Percentiles rank a stretch among this genome's conserved stretches.
Evolutionary conservation across 2,329 filamentous ascomycete species (phyloP).

Genomic region (Fonsecaea nubica): DNA sequence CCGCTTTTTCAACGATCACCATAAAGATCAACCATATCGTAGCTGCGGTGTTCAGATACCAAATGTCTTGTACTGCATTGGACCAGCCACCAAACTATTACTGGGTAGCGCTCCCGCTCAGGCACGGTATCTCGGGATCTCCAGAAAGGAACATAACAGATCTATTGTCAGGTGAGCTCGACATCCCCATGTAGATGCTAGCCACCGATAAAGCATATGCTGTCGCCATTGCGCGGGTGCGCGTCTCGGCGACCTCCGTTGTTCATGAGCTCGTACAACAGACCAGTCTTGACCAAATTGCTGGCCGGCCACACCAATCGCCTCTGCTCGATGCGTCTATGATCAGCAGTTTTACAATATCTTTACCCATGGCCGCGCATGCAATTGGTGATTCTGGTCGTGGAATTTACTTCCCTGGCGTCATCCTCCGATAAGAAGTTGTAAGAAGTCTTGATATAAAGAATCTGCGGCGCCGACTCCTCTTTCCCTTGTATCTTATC

Average conservation of each 20-base stretch:
- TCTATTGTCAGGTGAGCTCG: conserved; percentile 14
- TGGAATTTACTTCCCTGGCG: conserved; percentile 15
- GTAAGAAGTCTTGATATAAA: conserved; percentile 16
- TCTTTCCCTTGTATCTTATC: not conserved
- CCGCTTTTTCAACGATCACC: not conserved
- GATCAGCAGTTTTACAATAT: conserved; percentile 33
- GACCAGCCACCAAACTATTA: conserved; percentile 1
- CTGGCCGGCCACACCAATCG: conserved; percentile 26
- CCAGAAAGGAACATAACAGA: not conserved
- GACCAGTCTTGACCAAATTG: conserved; percentile 3
- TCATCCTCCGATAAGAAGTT: conserved; percentile 33
- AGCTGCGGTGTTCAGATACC: not conserved
- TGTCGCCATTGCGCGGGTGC: not conserved
- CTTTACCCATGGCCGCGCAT: conserved; percentile 17
- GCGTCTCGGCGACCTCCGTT: conserved; percentile 36
- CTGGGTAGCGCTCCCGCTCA: not conserved
- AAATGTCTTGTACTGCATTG: not conserved
- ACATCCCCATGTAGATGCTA: not conserved
- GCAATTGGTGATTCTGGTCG: conserved; percentile 30
- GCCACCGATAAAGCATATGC: conserved; percentile 9
- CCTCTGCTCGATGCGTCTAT: conserved; percentile 23
- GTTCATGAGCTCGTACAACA: conserved; percentile 26
- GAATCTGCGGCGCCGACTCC: not conserved
- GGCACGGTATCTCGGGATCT: not conserved
- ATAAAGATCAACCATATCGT: not conserved